Evolutionary conservation across 2,329 filamentous ascomycete genomes (phyloP).

Genomic region (Fusarium concolor): DNA sequence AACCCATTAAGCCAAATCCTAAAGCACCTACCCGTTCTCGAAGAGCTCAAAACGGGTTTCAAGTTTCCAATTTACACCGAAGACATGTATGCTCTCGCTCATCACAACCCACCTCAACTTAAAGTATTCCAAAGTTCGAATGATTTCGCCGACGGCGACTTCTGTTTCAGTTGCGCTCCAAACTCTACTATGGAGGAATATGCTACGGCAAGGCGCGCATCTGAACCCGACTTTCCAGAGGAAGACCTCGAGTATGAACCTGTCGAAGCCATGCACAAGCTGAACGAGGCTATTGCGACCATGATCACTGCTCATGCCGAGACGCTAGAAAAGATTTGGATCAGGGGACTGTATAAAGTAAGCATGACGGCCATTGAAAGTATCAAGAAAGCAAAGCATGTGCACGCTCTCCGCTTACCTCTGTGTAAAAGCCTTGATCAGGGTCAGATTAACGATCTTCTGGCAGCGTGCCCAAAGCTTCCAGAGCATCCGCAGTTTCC

Average conservation of each 20-base stretch:
- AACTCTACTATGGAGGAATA: too few species aligned
- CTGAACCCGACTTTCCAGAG: too few species aligned
- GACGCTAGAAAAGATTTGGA: neutral
- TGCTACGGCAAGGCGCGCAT: too few species aligned
- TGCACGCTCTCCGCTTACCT: neutral
- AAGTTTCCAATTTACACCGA: neutral
- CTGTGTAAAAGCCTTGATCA: neutral
- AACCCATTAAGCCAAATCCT: neutral
- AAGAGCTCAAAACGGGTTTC: neutral
- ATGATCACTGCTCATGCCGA: conserved; percentile 2
- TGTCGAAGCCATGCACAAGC: too few species aligned
- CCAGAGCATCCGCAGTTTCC: neutral
- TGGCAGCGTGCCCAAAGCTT: neutral
- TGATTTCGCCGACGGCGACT: neutral
- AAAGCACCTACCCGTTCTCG: neutral
- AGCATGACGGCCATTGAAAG: neutral
- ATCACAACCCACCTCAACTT: neutral
- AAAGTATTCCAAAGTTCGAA: neutral
- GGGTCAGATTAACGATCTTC: neutral
- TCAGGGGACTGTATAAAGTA: neutral
- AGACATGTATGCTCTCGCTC: neutral
- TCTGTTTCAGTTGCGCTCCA: too few species aligned
- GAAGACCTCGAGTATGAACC: too few species aligned
- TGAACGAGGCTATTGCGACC: neutral
- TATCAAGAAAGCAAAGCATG: neutral